A percentile compares a stretch with the other conserved stretches of the same genome.
Evolutionary conservation across 2,329 filamentous ascomycete genomes (phyloP).

Genomic region (Penicillium sp.): DNA sequence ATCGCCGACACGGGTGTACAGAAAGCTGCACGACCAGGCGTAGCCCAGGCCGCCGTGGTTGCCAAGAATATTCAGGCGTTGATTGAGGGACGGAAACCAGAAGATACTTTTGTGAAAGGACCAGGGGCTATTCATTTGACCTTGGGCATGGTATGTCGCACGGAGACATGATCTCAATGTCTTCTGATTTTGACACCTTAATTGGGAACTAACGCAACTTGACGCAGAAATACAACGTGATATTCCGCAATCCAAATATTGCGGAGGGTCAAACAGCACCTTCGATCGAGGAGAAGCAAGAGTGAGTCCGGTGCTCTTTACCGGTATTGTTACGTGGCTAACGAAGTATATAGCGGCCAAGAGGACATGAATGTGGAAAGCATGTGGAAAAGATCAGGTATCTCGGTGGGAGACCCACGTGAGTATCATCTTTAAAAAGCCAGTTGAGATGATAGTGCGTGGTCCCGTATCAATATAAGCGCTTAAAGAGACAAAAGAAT

Average conservation of each 20-base stretch:
- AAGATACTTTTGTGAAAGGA: constrained; percentile 26
- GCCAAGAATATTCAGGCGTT: constrained; percentile 33
- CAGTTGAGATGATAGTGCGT: too few species aligned
- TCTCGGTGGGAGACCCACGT: constrained; percentile 26
- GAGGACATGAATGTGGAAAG: constrained; percentile 39
- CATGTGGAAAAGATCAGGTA: constrained; percentile 34
- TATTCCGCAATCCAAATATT: constrained; percentile 37
- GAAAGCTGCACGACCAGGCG: constrained; percentile 34
- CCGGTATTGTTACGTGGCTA: background rate
- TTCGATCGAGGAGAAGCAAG: constrained; percentile 28
- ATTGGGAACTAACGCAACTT: constrained; percentile 1
- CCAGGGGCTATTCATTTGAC: constrained; percentile 34
- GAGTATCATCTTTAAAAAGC: constrained; percentile 30
- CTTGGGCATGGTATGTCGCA: constrained; percentile 30
- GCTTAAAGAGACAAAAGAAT: too few species aligned
- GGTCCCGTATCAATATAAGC: constrained; percentile 10
- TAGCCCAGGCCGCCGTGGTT: constrained; percentile 30
- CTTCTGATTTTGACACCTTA: background rate
- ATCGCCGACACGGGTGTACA: constrained; percentile 36
- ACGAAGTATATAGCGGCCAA: constrained; percentile 23
- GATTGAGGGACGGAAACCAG: constrained; percentile 27
- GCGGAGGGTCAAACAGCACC: constrained; percentile 35
- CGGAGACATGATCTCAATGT: background rate
- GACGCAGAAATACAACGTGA: constrained; percentile 34
- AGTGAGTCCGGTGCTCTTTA: constrained; percentile 23